Conservation (phyloP, 345 rosid species). For the Tarenaya hassleriana region DNA sequence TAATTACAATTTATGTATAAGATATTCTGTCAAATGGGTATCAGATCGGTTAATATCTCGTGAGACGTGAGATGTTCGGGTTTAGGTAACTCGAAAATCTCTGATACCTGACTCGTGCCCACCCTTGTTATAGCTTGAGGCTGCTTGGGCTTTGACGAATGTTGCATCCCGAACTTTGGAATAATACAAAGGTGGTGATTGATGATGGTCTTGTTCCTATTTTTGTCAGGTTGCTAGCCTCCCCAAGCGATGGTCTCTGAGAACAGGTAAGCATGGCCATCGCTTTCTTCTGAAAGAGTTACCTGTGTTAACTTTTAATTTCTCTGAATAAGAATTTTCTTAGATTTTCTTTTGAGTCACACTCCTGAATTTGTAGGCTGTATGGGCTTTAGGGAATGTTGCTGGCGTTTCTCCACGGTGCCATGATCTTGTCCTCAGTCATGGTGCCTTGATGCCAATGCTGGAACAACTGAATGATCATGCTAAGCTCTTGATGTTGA, state of each 20-base stretch:
- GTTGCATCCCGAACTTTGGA: constrained; percentile 88
- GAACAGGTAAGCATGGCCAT: constrained; percentile 58
- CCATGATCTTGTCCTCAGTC: constrained; percentile 31
- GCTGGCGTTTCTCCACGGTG: constrained; percentile 36
- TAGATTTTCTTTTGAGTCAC: neutral
- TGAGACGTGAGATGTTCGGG: no score
- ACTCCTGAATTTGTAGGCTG: constrained; percentile 19
- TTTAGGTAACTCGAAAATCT: no score
- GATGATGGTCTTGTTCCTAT: constrained; percentile 76
- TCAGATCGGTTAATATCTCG: no score
- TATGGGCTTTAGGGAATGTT: constrained; percentile 35
- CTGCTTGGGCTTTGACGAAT: constrained; percentile 88
- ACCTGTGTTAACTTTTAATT: neutral
- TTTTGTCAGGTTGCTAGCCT: constrained; percentile 55
- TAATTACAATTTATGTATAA: no score
- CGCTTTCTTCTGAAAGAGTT: neutral
- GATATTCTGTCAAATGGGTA: no score
- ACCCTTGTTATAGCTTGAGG: no score
- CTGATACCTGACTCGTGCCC: no score
- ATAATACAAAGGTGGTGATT: constrained; percentile 69
- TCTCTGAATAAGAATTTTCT: neutral
- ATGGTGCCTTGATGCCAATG: constrained; percentile 30
- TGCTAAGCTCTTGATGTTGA: constrained; percentile 33
- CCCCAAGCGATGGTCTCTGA: constrained; percentile 74
- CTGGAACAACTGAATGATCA: constrained; percentile 33